Conservation (phyloP, 805 yeast species). For the Wickerhamiella bombiphila region DNA sequence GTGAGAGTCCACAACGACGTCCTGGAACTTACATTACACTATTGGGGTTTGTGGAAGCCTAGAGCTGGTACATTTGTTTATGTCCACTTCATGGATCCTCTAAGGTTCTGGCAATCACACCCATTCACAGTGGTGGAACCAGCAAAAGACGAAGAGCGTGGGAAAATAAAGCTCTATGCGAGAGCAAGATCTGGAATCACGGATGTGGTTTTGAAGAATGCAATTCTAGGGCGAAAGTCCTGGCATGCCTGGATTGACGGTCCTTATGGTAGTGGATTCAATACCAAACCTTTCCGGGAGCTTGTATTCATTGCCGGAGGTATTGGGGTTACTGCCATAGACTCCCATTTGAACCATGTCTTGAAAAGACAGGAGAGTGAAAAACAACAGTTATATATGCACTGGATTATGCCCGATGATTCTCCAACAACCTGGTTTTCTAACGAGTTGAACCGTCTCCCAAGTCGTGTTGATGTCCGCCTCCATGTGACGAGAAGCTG, state of each 20-base stretch:
- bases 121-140: slow-evolving; percentile 38
- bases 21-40: slow-evolving; percentile 20
- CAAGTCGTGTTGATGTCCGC: too few species aligned
- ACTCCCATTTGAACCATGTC: slow-evolving; percentile 25
- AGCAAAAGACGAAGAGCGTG: too few species aligned
- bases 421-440: slow-evolving; percentile 35
- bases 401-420: slow-evolving; percentile 52
- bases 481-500: background rate
- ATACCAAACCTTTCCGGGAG: slow-evolving; percentile 34
- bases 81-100: slow-evolving; percentile 31
- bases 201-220: slow-evolving; percentile 25
- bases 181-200: slow-evolving; percentile 38
- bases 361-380: background rate
- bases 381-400: slow-evolving; percentile 26
- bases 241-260: slow-evolving; percentile 46
- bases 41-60: slow-evolving; percentile 33
- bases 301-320: slow-evolving; percentile 56
- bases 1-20: too few species aligned
- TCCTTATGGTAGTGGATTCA: slow-evolving; percentile 41
- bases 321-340: slow-evolving; percentile 52
- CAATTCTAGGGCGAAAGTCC: slow-evolving; percentile 20
- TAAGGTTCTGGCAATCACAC: slow-evolving; percentile 52
- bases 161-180: slow-evolving; percentile 5
- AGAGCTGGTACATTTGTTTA: slow-evolving; percentile 44
- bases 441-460: too few species aligned